These are phyloP conservation scores for Monosporascus sp. DNA, from an alignment of 2,329 filamentous ascomycete species.

Conservation along the genomic window DNA sequence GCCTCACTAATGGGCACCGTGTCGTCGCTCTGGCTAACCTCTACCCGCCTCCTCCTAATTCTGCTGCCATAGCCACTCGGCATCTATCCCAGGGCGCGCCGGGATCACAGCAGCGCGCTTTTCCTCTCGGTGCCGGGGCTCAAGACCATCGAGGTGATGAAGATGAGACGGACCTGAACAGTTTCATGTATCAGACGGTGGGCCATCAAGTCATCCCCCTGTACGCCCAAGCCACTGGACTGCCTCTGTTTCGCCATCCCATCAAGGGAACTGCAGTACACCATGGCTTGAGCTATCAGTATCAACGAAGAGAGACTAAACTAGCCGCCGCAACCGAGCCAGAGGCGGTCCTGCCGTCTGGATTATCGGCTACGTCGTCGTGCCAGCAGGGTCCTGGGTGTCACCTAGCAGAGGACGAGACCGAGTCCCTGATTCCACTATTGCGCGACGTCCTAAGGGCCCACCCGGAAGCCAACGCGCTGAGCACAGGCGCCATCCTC, in stretches of 20 bases:
- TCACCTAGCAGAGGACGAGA: constrained; percentile 59
- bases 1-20: constrained; percentile 75
- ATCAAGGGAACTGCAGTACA: constrained; percentile 70
- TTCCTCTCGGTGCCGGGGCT: constrained; percentile 4
- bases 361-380: too few species aligned
- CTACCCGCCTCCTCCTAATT: constrained; percentile 40
- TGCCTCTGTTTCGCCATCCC: constrained; percentile 77
- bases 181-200: constrained; percentile 99
- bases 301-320: constrained; percentile 9
- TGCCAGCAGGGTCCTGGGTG: background rate
- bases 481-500: constrained; percentile 87
- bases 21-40: constrained; percentile 88
- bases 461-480: constrained; percentile 78
- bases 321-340: too few species aligned
- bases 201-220: constrained; percentile 83
- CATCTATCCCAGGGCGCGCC: constrained; percentile 5
- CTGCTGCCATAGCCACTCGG: constrained; percentile 5
- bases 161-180: constrained; percentile 70
- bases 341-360: too few species aligned
- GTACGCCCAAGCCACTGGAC: constrained; percentile 70
- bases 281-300: constrained; percentile 64
- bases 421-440: constrained; percentile 77
- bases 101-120: constrained; percentile 5
- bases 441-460: constrained; percentile 59
- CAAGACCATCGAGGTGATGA: constrained; percentile 25